Base-by-base conservation (phyloP, 2,329 filamentous ascomycete genomes). In the Polychaeton citri region DNA sequence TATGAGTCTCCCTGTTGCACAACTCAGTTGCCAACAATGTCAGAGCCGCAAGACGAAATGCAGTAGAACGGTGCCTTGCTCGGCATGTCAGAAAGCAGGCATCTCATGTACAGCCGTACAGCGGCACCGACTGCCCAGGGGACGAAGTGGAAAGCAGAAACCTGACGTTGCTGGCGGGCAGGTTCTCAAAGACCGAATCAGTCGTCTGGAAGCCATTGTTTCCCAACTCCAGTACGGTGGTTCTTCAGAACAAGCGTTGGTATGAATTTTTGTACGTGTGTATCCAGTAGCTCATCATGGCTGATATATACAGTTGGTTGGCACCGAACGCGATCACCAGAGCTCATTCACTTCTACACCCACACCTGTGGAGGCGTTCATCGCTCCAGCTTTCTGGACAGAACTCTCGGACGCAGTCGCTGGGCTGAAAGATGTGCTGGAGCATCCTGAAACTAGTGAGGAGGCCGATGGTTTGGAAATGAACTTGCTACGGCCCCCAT, bases 361-460 rank as follows among this genome's bases (percentile, higher is more conserved):
- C 21, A 8, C 21, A 13, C 21, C 21, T 8, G 8, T 26, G 8
- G 13, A 26, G 8, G 13, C 8, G 8, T 26, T 8, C 13, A 13
- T 26, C 8, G 21, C 21, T 13, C 13, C 21, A 13, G 21, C 21
- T 8, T 26, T 26, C 13, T 26, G 21, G 21, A 8, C 8, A 13
- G 21, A 26, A 8, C 21, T 26, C 21, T 26, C 21, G 21, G 13
- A 34, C 6, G 26, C 34, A 7, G 37, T 42, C 6, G 26, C 37
- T 19, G 40, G 35, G n/a, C 20, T 42, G 18, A 33, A 34, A 32
- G 37, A 37, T 3, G 32, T 42, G 2, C 28, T 42, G 12, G 37
- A 42, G n/a, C 15, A 24, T 7, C 16, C 34, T 13, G 40, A 39
- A 13, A 26, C 8, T 13, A 13, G 13, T 8, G 21, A 26, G 13